Conservation (phyloP, 495 filamentous ascomycete species). For the Hypoxylon cercidicola region DNA sequence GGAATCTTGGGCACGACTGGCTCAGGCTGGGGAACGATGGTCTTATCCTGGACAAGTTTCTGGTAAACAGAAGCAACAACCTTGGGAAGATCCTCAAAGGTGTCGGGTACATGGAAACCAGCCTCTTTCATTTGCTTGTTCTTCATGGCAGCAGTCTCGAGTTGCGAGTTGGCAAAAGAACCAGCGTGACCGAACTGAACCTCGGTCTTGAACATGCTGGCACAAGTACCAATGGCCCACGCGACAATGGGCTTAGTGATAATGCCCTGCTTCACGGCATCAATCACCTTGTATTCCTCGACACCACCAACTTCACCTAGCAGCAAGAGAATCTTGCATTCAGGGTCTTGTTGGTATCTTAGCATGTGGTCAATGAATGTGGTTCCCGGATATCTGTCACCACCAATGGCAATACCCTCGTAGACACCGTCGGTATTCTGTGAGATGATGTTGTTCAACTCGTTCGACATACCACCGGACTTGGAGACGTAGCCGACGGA, state of each 20-base stretch:
- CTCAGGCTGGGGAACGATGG: slow-evolving; percentile 85
- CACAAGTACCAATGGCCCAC: slow-evolving; percentile 99
- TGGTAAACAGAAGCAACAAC: slow-evolving; percentile 83
- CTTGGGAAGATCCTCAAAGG: slow-evolving; percentile 93
- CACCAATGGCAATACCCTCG: slow-evolving; percentile 98
- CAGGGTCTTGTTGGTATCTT: slow-evolving; percentile 92
- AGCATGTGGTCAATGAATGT: slow-evolving; percentile 99
- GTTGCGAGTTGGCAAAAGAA: slow-evolving; percentile 97
- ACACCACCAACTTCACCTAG: slow-evolving; percentile 99
- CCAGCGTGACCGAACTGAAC: slow-evolving; percentile 99
- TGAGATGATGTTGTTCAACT: slow-evolving; percentile 99
- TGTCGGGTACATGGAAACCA: slow-evolving; percentile 92
- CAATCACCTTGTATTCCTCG: slow-evolving; percentile 99
- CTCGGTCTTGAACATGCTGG: slow-evolving; percentile 99
- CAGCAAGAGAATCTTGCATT: slow-evolving; percentile 95
- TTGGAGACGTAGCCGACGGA: slow-evolving; percentile 99
- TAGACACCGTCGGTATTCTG: slow-evolving; percentile 97
- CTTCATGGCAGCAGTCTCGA: slow-evolving; percentile 96
- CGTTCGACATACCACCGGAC: slow-evolving; percentile 99
- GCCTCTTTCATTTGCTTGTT: slow-evolving; percentile 96
- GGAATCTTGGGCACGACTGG: slow-evolving; percentile 97
- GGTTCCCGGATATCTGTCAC: slow-evolving; percentile 97
- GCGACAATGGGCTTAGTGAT: slow-evolving; percentile 99
- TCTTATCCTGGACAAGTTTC: slow-evolving; percentile 81
- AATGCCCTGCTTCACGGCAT: slow-evolving; percentile 90